A percentile compares a stretch with the other conserved stretches of the same genome.
Conservation (phyloP, 1,284 basidiomycete genomes). For the Mycena sp. region DNA sequence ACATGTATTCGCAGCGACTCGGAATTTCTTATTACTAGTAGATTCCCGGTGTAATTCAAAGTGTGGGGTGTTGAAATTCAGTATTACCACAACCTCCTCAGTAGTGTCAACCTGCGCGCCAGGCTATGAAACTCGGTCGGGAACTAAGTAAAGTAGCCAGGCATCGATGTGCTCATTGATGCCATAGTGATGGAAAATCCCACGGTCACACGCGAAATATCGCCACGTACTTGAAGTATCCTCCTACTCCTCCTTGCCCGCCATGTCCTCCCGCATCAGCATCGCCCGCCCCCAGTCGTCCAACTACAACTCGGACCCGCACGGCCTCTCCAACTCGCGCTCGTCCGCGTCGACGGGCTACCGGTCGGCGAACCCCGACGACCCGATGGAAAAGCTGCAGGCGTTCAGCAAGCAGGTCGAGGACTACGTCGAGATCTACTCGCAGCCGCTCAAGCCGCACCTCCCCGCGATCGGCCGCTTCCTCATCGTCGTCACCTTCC, state of each 20-base stretch:
- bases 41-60: too few species aligned
- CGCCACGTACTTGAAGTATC: conserved; percentile 41
- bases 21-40: too few species aligned
- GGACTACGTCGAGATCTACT: conserved; percentile 92
- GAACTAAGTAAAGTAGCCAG: too few species aligned
- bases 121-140: too few species aligned
- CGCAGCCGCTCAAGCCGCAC: conserved; percentile 94
- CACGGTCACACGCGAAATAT: conserved; percentile 17
- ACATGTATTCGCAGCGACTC: too few species aligned
- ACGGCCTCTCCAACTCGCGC: conserved; percentile 75
- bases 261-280: conserved; percentile 85
- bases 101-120: too few species aligned
- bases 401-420: conserved; percentile 84
- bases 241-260: conserved; percentile 27
- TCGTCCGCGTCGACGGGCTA: conserved; percentile 66
- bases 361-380: conserved; percentile 81
- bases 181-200: conserved; percentile 1
- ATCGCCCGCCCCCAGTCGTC: conserved; percentile 77
- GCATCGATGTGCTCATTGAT: too few species aligned
- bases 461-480: conserved; percentile 96
- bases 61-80: too few species aligned
- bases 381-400: conserved; percentile 86
- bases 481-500: conserved; percentile 97
- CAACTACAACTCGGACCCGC: conserved; percentile 71
- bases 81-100: too few species aligned